Evolutionary conservation across 768 basidiomycete genomes (phyloP).

Genomic region (Boletellus emodensis): DNA sequence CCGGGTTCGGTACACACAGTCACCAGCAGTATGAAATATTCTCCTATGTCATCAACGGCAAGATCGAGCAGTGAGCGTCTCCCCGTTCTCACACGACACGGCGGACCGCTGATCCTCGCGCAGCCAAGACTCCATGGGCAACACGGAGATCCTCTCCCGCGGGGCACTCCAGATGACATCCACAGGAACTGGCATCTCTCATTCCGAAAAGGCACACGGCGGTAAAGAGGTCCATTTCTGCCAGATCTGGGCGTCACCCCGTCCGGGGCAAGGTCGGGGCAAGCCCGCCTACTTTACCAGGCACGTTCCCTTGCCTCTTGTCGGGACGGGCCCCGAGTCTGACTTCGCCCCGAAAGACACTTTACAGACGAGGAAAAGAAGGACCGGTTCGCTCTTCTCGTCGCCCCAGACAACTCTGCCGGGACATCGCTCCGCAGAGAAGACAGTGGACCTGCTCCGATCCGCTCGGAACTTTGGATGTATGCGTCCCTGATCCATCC

Average conservation of each 20-base stretch:
- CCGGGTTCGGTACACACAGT: slow-evolving; percentile 83
- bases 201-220: slow-evolving; percentile 65
- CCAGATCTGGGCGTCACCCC: slow-evolving; percentile 67
- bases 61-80: slow-evolving; percentile 70
- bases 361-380: slow-evolving; percentile 81
- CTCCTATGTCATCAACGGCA: slow-evolving; percentile 76
- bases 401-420: slow-evolving; percentile 63
- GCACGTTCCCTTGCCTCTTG: slow-evolving; percentile 17
- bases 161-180: slow-evolving; percentile 92
- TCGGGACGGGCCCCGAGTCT: neutral
- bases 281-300: slow-evolving; percentile 83
- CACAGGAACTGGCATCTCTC: slow-evolving; percentile 87
- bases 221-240: slow-evolving; percentile 51
- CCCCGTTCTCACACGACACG: neutral
- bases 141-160: slow-evolving; percentile 81
- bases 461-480: slow-evolving; percentile 62
- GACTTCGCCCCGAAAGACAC: slow-evolving; percentile 36
- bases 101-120: neutral
- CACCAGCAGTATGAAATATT: slow-evolving; percentile 91
- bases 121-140: slow-evolving; percentile 90
- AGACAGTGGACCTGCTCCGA: slow-evolving; percentile 75
- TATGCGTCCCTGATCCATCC: slow-evolving; percentile 72
- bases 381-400: slow-evolving; percentile 66
- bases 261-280: slow-evolving; percentile 20
- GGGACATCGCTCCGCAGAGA: slow-evolving; percentile 64